phyloP scores from a whole-genome alignment of 345 rosid species.

The Punica granatum region DNA sequence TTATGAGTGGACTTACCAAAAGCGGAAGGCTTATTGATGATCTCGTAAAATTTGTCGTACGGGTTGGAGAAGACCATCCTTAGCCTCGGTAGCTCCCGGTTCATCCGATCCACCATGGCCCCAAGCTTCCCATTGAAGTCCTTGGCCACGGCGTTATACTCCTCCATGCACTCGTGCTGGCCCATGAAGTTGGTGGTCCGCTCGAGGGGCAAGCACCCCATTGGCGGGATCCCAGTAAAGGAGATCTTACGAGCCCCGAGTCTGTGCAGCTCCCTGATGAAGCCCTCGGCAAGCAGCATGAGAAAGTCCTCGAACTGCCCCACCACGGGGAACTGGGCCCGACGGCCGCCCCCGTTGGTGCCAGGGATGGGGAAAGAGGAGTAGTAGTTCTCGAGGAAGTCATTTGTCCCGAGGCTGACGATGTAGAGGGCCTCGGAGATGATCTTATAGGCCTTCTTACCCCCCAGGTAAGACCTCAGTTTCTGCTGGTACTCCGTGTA shows the following conservation, averaged over 20 bases:
- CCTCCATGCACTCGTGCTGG: conserved; percentile 19
- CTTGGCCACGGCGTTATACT: conserved; percentile 38
- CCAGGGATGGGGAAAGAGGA: conserved; percentile 12
- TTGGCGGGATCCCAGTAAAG: conserved; percentile 49
- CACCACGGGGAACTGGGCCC: conserved; percentile 22
- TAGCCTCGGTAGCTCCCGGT: conserved; percentile 40
- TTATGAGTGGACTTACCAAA: conserved; percentile 30
- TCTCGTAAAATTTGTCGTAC: conserved; percentile 27
- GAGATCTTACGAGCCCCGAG: conserved; percentile 52
- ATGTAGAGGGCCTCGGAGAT: conserved; percentile 34
- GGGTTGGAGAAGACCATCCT: conserved; percentile 25
- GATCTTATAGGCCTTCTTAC: conserved; percentile 19
- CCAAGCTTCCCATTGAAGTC: conserved; percentile 44
- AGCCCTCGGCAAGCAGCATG: conserved; percentile 23
- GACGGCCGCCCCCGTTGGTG: conserved; percentile 38
- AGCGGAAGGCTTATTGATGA: conserved; percentile 25
- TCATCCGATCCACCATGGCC: conserved; percentile 24
- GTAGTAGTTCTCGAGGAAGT: conserved; percentile 5
- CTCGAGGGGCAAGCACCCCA: conserved; percentile 74
- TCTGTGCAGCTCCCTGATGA: conserved; percentile 26
- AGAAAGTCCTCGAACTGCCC: conserved; percentile 40
- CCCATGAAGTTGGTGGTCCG: conserved; percentile 36
- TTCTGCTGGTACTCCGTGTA: conserved; percentile 41
- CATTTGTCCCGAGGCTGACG: conserved; percentile 32
- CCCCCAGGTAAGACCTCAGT: conserved; percentile 33